phyloP scores from a whole-genome alignment of 2,329 filamentous ascomycete species.

The Beauveria australis region DNA sequence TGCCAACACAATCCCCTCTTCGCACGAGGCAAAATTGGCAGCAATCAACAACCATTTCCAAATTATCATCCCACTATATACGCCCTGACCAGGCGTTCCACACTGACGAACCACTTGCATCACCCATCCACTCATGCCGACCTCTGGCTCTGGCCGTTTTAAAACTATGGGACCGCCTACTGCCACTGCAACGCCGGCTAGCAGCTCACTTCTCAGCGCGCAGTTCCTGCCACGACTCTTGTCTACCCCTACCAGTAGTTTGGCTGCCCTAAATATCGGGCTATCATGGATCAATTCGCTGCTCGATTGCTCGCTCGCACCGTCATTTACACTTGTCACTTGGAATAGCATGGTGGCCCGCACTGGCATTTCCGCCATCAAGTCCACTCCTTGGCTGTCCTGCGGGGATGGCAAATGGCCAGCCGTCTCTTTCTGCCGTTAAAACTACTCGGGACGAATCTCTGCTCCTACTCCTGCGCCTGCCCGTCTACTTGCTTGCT shows the following conservation, averaged over 20 bases:
- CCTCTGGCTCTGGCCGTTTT: neutral
- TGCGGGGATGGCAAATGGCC: neutral
- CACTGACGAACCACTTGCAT: neutral
- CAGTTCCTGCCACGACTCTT: neutral
- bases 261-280: neutral
- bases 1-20: neutral
- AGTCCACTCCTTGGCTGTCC: neutral
- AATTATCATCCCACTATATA: neutral
- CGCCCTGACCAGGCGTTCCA: neutral
- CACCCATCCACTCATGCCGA: neutral
- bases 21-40: neutral
- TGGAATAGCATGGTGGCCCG: neutral
- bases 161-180: neutral
- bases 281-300: neutral
- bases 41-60: neutral
- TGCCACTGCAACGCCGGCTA: neutral
- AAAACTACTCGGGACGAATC: neutral
- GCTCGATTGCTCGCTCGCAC: neutral
- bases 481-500: neutral
- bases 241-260: no score
- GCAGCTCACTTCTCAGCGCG: neutral
- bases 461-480: neutral
- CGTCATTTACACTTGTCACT: neutral
- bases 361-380: constrained; percentile 1
- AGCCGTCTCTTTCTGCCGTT: neutral